phyloP scores from a whole-genome alignment of 2,329 filamentous ascomycete genomes.

The Ophiostoma australiae region DNA sequence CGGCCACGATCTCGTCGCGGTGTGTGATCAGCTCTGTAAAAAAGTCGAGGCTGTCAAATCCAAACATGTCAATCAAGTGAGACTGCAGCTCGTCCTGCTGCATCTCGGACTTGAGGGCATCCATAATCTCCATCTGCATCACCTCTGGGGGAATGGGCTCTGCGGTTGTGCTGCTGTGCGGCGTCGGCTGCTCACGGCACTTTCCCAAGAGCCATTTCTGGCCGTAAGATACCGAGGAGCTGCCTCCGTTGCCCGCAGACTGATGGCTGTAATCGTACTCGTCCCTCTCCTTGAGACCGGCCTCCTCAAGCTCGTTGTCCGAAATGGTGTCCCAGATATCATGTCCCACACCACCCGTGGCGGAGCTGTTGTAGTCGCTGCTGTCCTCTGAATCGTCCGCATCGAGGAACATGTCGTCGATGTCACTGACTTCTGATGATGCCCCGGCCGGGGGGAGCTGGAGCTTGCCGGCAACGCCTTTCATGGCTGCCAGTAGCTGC shows the following conservation, averaged over 20 bases:
- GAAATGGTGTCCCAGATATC: slow-evolving; percentile 94
- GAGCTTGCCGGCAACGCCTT: slow-evolving; percentile 71
- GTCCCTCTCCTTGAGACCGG: slow-evolving; percentile 34
- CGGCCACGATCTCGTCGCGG: slow-evolving; percentile 60
- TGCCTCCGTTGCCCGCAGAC: slow-evolving; percentile 19
- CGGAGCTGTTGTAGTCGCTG: slow-evolving; percentile 56
- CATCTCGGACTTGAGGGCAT: slow-evolving; percentile 62
- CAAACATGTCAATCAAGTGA: slow-evolving; percentile 79
- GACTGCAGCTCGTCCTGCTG: slow-evolving; percentile 87
- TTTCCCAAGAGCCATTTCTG: slow-evolving; percentile 61
- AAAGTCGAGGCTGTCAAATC: slow-evolving; percentile 89
- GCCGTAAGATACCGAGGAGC: slow-evolving; percentile 42
- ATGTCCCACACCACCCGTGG: slow-evolving; percentile 52
- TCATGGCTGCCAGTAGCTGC: slow-evolving; percentile 79
- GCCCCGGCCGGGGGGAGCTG: slow-evolving; percentile 40
- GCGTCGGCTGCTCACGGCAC: slow-evolving; percentile 63
- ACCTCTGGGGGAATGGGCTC: slow-evolving; percentile 47
- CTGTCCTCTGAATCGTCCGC: slow-evolving; percentile 55
- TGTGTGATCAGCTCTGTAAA: slow-evolving; percentile 84
- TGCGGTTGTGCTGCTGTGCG: slow-evolving; percentile 56
- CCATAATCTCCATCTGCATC: slow-evolving; percentile 72
- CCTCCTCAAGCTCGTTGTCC: slow-evolving; percentile 62
- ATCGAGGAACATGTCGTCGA: slow-evolving; percentile 31
- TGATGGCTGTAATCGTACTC: background rate
- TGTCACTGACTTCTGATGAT: slow-evolving; percentile 30